These are phyloP conservation scores for Trichoderma arundinaceum DNA, from an alignment of 2,329 filamentous ascomycete genomes.

Conservation along the genomic window DNA sequence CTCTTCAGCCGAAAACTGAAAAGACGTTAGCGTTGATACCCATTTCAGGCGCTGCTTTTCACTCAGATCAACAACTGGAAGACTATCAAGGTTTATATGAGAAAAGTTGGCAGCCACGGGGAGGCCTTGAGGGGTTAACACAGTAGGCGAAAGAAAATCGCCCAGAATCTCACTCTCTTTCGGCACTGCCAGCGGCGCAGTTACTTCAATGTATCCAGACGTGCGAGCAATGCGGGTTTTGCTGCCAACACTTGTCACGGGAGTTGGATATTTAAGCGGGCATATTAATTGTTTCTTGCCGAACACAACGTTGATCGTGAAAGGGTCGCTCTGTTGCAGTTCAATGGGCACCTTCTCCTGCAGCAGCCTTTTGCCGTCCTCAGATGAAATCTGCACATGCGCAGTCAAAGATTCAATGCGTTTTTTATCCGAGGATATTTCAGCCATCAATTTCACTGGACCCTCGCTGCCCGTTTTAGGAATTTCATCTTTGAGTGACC, in stretches of 20 bases:
- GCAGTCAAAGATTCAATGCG: conserved; percentile 47
- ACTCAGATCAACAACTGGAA: conserved; percentile 51
- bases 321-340: conserved; percentile 48
- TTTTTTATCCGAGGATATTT: conserved; percentile 41
- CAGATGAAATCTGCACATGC: conserved; percentile 47
- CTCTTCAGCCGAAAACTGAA: conserved; percentile 52
- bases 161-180: conserved; percentile 37
- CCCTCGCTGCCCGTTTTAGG: conserved; percentile 35
- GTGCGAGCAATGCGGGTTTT: conserved; percentile 52
- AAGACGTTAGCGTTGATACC: conserved; percentile 47
- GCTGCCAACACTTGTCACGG: conserved; percentile 45
- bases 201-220: conserved; percentile 53
- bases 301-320: conserved; percentile 50
- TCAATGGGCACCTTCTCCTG: conserved; percentile 47
- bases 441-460: conserved; percentile 39
- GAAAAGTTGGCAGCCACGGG: conserved; percentile 49
- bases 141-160: conserved; percentile 48
- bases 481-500: conserved; percentile 34
- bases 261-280: conserved; percentile 49
- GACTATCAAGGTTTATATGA: conserved; percentile 52
- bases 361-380: conserved; percentile 46
- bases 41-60: conserved; percentile 46
- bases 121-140: conserved; percentile 37
- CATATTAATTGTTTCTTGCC: conserved; percentile 41
- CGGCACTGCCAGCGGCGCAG: conserved; percentile 44